Conservation (phyloP, 2,329 filamentous ascomycete genomes). For the Alternaria sp. region DNA sequence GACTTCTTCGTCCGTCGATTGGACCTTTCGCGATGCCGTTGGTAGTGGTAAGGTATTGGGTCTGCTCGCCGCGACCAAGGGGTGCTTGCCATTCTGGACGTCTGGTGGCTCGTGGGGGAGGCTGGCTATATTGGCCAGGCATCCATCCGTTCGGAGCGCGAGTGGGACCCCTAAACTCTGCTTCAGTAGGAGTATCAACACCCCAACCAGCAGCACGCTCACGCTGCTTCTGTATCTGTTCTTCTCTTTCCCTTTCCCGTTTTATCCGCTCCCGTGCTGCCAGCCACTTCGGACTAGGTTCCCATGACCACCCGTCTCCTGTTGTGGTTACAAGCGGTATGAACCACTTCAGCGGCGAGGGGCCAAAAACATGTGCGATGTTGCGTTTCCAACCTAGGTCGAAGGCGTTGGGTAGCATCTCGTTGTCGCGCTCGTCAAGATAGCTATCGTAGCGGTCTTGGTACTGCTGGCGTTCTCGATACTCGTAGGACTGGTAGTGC, state of each 20-base stretch:
- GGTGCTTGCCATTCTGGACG: conserved; percentile 45
- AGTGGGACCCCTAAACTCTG: conserved; percentile 45
- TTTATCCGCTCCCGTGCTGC: conserved; percentile 71
- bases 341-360: conserved; percentile 75
- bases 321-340: conserved; percentile 85
- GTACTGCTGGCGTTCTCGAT: conserved; percentile 71
- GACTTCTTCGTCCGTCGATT: conserved; percentile 47
- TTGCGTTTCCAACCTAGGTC: conserved; percentile 87
- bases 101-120: conserved; percentile 38
- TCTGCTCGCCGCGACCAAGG: conserved; percentile 36
- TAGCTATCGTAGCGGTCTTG: conserved; percentile 78
- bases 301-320: conserved; percentile 95
- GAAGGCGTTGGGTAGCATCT: conserved; percentile 91
- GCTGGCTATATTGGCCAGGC: conserved; percentile 36
- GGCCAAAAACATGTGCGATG: conserved; percentile 82
- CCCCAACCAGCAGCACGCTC: conserved; percentile 77
- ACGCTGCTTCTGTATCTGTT: conserved; percentile 65
- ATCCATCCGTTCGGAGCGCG: conserved; percentile 44
- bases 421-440: conserved; percentile 87
- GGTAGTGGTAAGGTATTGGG: conserved; percentile 47
- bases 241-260: conserved; percentile 49
- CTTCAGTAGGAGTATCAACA: conserved; percentile 50
- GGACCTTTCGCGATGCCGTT: conserved; percentile 46
- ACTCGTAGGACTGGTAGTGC: conserved; percentile 52
- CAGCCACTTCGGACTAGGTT: conserved; percentile 81